phyloP scores from a whole-genome alignment of 169 alveolate genomes.

The Pseudocohnilembus persalinus region DNA sequence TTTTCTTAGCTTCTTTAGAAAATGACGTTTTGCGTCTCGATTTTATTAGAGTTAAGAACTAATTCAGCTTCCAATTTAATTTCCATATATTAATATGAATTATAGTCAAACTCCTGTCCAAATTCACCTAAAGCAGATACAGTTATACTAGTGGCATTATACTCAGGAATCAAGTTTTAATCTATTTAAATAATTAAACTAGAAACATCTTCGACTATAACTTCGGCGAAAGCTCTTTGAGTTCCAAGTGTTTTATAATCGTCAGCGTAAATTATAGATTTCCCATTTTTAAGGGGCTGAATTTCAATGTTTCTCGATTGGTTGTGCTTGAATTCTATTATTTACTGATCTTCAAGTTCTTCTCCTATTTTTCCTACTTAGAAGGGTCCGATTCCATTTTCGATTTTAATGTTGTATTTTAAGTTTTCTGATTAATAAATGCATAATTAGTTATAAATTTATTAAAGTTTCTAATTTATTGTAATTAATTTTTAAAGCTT shows the following conservation, averaged over 20 bases:
- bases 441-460: no score
- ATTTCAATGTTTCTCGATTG: neutral
- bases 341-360: neutral
- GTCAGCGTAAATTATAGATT: neutral
- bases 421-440: neutral
- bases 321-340: neutral
- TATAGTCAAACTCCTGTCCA: neutral
- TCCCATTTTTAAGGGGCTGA: neutral
- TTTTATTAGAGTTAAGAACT: neutral
- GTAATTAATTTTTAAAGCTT: no score
- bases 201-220: neutral
- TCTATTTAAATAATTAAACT: neutral
- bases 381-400: neutral
- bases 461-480: no score
- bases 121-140: neutral
- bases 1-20: neutral
- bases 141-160: neutral
- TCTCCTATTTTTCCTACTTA: neutral
- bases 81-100: neutral
- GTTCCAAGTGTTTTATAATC: neutral
- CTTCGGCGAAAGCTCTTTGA: neutral
- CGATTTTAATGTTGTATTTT: neutral
- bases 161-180: neutral
- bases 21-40: neutral
- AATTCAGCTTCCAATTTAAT: constrained; percentile 21